Evolutionary conservation across 2,329 filamentous ascomycete genomes (phyloP), one percentile per base, ranked within the genome.

Genomic region (Cladosporium austrohemisphaericum): DNA sequence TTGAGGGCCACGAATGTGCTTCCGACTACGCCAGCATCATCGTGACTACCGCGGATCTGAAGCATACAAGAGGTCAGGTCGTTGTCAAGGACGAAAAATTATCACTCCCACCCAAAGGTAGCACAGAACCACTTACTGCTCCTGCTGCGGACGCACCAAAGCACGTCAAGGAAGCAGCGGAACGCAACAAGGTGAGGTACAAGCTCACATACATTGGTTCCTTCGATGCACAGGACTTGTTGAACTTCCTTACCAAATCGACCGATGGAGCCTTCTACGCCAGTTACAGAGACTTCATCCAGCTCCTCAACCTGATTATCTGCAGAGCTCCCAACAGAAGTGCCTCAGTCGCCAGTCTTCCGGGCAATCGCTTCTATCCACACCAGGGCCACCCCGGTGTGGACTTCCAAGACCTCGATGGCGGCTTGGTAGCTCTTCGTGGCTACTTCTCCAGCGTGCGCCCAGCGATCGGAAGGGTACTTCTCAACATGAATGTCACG

Each of bases 361-460:
- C 76, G 0, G 65, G 70, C 3, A 83, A 80, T 61, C 76, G 75
- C 36, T 74, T 76, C 49, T 82, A 76, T 54, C 70, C 72, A 0
- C 59, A 75, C 33, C 49, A 64, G 10, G 61, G 56, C 0, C 56
- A 61, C 35, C 60, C 57, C 3, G 54, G 57, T 3, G 52, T 58
- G 5, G 68, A 76, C 40, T 54, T 49, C 0, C 58, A 60, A 3
- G 58, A 70, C 23, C 69, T 85, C 1, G 72, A 71, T 2, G 68
- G 61, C 9, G 79, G 79, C 1, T 66, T 85, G 0, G 69, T 77
- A 40, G 80, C 80, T 1, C 62, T 82, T 3, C 73, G 81, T 33
- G 83, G 83, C 0, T 85, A 79, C 64, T 84, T 78, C 58, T 70
- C 79, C 9, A 84, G 79, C 57, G 76, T 81, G 23, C 77, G 83